phyloP scores from a whole-genome alignment of 1,139 yeast genomes.

The Chernovozyma sophiae-reginae region DNA sequence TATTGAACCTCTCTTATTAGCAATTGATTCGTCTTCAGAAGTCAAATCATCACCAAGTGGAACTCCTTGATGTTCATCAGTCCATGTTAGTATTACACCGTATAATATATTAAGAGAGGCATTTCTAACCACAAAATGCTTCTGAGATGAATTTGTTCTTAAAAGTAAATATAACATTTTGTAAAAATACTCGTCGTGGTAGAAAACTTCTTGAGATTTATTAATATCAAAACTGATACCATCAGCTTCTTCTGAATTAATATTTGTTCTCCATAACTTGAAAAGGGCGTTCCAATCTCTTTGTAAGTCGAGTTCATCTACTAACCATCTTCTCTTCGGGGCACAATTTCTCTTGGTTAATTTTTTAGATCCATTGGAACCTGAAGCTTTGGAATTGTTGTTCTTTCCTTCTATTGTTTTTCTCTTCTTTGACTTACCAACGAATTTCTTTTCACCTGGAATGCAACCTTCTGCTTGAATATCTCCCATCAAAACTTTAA shows the following conservation, averaged over 20 bases:
- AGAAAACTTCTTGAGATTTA: slow-evolving; percentile 16
- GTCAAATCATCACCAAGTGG: slow-evolving; percentile 6
- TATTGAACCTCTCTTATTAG: slow-evolving; percentile 38
- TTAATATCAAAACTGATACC: slow-evolving; percentile 6
- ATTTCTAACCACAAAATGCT: slow-evolving; percentile 59
- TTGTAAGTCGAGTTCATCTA: slow-evolving; percentile 50
- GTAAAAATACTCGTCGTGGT: slow-evolving; percentile 27
- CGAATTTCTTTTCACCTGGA: slow-evolving; percentile 49
- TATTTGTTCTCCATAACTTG: slow-evolving; percentile 35
- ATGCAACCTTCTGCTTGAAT: slow-evolving; percentile 50
- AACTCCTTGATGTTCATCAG: slow-evolving; percentile 23
- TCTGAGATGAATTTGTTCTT: slow-evolving; percentile 26
- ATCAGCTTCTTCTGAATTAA: slow-evolving; percentile 13
- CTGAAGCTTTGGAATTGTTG: slow-evolving; percentile 9
- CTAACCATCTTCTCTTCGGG: slow-evolving; percentile 54
- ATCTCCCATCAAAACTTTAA: slow-evolving; percentile 53
- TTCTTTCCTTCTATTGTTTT: slow-evolving; percentile 9
- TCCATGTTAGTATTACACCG: slow-evolving; percentile 60
- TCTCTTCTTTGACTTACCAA: slow-evolving; percentile 23
- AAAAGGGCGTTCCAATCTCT: slow-evolving; percentile 52
- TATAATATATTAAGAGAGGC: slow-evolving; percentile 53
- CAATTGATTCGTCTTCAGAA: slow-evolving; percentile 3
- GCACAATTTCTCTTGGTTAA: slow-evolving; percentile 13
- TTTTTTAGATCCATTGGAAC: slow-evolving; percentile 6
- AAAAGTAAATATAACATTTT: slow-evolving; percentile 30